Percentiles rank a stretch among this genome's conserved stretches.
These are phyloP conservation scores for Evansstolkia leycettana DNA, from an alignment of 495 filamentous ascomycete genomes.

Conservation along the genomic window DNA sequence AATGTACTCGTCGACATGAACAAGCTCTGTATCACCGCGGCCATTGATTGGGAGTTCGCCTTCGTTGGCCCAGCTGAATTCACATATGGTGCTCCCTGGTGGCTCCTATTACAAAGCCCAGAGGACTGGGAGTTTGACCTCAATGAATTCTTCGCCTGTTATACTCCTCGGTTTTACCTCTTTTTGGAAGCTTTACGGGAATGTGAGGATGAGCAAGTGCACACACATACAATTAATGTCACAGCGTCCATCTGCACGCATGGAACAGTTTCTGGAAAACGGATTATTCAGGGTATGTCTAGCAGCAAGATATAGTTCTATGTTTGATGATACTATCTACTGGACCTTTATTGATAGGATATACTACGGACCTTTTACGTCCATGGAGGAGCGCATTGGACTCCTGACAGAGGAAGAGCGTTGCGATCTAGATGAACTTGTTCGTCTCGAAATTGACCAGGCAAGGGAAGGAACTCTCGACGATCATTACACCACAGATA, in stretches of 20 bases:
- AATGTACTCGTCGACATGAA: constrained; percentile 21
- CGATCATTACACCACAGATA: too few relatives aligned
- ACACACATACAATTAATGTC: not conserved
- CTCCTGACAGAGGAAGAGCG: constrained; percentile 4
- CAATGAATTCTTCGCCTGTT: constrained; percentile 3
- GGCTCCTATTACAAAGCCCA: constrained; percentile 14
- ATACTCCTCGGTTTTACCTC: not conserved
- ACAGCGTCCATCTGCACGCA: constrained; percentile 4
- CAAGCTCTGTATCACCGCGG: constrained; percentile 6
- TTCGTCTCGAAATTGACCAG: too few relatives aligned
- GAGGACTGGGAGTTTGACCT: constrained; percentile 4
- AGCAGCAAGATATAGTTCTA: constrained; percentile 7
- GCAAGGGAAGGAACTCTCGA: too few relatives aligned
- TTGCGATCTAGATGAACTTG: too few relatives aligned
- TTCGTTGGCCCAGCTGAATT: constrained; percentile 15
- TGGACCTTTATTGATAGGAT: constrained; percentile 9
- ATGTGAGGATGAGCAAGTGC: constrained; percentile 2
- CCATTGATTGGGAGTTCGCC: constrained; percentile 14
- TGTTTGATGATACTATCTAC: constrained; percentile 10
- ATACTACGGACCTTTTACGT: constrained; percentile 8
- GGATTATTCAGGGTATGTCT: constrained; percentile 8
- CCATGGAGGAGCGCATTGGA: constrained; percentile 4
- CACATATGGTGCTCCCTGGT: constrained; percentile 10
- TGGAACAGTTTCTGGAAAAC: constrained; percentile 2
- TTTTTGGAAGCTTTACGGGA: constrained; percentile 1